These are phyloP conservation scores for Starmerella asiatica DNA, from an alignment of 805 yeast genomes.

Conservation along the genomic window DNA sequence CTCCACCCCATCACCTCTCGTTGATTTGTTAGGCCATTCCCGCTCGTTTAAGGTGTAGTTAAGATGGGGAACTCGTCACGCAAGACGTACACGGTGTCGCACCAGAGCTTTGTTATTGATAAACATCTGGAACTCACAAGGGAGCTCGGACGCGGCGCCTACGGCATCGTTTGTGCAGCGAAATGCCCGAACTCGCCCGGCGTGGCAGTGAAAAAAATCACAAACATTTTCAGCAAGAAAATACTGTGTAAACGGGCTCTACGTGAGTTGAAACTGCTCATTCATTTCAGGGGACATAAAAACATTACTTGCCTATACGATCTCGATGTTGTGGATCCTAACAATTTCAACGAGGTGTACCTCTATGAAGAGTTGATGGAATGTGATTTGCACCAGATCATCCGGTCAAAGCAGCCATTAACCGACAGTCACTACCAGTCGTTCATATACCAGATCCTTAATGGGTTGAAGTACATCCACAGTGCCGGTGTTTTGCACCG, in stretches of 20 bases:
- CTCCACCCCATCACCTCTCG: too few relatives aligned
- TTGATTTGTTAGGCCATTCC: too few relatives aligned
- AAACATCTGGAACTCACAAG: constrained; percentile 75
- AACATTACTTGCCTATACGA: constrained; percentile 92
- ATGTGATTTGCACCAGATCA: constrained; percentile 97
- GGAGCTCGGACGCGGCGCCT: constrained; percentile 96
- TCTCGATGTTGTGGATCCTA: constrained; percentile 71
- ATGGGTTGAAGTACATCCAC: constrained; percentile 84
- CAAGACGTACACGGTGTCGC: constrained; percentile 49
- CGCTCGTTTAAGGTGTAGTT: too few relatives aligned
- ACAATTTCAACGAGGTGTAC: constrained; percentile 78
- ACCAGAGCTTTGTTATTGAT: constrained; percentile 89
- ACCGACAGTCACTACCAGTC: constrained; percentile 91
- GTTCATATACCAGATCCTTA: constrained; percentile 76
- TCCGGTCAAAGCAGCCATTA: constrained; percentile 74
- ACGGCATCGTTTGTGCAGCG: constrained; percentile 94
- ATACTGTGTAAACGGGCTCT: constrained; percentile 84
- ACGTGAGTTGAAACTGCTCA: constrained; percentile 75
- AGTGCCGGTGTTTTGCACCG: constrained; percentile 90
- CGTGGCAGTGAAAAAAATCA: constrained; percentile 92
- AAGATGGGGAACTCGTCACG: constrained; percentile 16
- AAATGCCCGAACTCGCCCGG: constrained; percentile 51
- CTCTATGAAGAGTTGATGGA: constrained; percentile 96
- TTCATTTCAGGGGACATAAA: constrained; percentile 92
- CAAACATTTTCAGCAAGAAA: constrained; percentile 83